Evolutionary conservation across 441 rosid species (phyloP).

Genomic region (Adansonia rubrostipa): DNA sequence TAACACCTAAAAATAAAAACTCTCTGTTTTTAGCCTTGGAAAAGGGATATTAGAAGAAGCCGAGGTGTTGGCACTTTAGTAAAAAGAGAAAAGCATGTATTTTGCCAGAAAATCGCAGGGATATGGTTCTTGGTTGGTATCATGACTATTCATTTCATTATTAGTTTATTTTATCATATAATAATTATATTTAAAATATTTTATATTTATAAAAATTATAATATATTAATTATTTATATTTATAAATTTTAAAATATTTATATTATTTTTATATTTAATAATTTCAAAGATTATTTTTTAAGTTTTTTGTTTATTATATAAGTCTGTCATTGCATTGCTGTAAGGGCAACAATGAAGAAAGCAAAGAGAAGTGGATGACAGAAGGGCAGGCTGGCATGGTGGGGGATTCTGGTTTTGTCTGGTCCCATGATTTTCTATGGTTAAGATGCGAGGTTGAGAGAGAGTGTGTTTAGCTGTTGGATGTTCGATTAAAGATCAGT

Average conservation of each 20-base stretch:
- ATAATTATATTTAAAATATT: too few species aligned
- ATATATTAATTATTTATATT: too few species aligned
- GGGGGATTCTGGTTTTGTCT: not conserved
- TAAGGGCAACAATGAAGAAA: slow-evolving; percentile 10
- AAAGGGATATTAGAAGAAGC: not conserved
- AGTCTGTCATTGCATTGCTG: not conserved
- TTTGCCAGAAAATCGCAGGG: not conserved
- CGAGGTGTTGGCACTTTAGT: slow-evolving; percentile 12
- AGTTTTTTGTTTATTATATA: too few species aligned
- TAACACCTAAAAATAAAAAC: too few species aligned
- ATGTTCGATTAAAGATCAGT: not conserved
- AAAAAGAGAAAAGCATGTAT: not conserved
- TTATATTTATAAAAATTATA: too few species aligned
- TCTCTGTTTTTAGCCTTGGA: not conserved
- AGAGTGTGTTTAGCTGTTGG: slow-evolving; percentile 8
- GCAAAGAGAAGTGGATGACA: slow-evolving; percentile 31
- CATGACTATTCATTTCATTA: too few species aligned
- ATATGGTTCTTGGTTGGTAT: too few species aligned
- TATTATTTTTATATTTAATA: too few species aligned
- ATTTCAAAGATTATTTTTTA: too few species aligned
- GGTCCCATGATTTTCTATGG: not conserved
- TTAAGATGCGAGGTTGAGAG: not conserved
- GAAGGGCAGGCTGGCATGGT: slow-evolving; percentile 9
- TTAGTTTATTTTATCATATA: too few species aligned
- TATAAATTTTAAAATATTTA: too few species aligned